Conservation (phyloP, 257 asterid species). For the Solanum piurae region DNA sequence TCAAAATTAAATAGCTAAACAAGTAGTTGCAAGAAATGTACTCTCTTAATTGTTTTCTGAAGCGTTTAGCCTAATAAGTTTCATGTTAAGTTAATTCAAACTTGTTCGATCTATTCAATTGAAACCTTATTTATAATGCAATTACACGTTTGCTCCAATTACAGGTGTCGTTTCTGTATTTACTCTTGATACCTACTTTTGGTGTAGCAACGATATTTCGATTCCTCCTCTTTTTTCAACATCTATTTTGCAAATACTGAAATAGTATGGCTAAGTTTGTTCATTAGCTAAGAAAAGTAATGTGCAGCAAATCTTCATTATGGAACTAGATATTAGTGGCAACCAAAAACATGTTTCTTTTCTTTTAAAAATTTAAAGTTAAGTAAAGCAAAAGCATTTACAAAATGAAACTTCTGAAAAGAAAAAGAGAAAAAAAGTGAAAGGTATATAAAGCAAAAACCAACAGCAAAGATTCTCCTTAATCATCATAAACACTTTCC, state of each 20-base stretch:
- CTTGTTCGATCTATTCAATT: background rate
- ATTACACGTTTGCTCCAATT: background rate
- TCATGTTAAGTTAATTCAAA: background rate
- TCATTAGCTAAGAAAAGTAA: background rate
- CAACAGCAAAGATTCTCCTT: constrained; percentile 18
- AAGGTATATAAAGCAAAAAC: constrained; percentile 13
- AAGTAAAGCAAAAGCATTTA: background rate
- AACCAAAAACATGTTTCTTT: too few species aligned
- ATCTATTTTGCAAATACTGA: background rate
- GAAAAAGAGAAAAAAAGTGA: constrained; percentile 23
- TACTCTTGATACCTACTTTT: background rate
- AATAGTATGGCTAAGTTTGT: background rate
- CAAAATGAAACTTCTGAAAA: constrained; percentile 20
- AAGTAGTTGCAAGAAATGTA: background rate
- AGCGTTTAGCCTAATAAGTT: background rate
- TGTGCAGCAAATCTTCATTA: background rate
- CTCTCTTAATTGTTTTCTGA: background rate
- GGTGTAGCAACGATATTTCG: background rate
- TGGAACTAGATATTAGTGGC: background rate
- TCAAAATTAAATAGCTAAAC: background rate
- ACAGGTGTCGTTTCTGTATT: background rate
- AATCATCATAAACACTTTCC: background rate
- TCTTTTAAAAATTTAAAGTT: background rate
- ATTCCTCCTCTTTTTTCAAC: background rate
- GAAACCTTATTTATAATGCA: background rate